Conservation (phyloP, 225 moss, liverwort and hornwort genomes). For the Bryoerythrophyllum caledonicum region DNA sequence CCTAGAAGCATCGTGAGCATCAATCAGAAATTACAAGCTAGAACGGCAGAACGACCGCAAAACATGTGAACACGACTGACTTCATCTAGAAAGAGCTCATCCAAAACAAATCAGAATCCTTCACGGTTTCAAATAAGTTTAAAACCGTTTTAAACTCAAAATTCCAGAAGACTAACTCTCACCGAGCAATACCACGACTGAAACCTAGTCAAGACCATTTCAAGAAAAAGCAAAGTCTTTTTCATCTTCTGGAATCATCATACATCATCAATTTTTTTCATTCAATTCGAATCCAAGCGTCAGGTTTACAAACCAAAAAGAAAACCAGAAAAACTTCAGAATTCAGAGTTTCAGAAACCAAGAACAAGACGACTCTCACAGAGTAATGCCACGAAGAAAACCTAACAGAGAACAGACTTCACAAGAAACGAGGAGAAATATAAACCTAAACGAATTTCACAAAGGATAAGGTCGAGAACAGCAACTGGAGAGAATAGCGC, state of each 20-base stretch:
- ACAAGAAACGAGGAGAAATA: neutral
- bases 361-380: neutral
- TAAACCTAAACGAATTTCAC: neutral
- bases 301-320: too few relatives aligned
- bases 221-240: neutral
- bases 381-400: neutral
- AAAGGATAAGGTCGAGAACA: conserved; percentile 49
- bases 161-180: too few relatives aligned
- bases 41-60: neutral
- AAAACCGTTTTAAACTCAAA: too few relatives aligned
- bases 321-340: neutral
- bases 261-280: too few relatives aligned
- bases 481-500: too few relatives aligned
- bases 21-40: neutral
- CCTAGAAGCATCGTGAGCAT: neutral
- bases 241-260: too few relatives aligned
- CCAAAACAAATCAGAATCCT: neutral
- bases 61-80: neutral
- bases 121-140: neutral
- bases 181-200: too few relatives aligned
- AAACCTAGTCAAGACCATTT: too few relatives aligned
- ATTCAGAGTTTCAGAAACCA: neutral
- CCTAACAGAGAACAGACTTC: neutral
- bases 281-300: too few relatives aligned
- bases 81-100: neutral